These are phyloP conservation scores for Raffaelea ambrosiae DNA, from an alignment of 2,329 filamentous ascomycete species.

Conservation along the genomic window DNA sequence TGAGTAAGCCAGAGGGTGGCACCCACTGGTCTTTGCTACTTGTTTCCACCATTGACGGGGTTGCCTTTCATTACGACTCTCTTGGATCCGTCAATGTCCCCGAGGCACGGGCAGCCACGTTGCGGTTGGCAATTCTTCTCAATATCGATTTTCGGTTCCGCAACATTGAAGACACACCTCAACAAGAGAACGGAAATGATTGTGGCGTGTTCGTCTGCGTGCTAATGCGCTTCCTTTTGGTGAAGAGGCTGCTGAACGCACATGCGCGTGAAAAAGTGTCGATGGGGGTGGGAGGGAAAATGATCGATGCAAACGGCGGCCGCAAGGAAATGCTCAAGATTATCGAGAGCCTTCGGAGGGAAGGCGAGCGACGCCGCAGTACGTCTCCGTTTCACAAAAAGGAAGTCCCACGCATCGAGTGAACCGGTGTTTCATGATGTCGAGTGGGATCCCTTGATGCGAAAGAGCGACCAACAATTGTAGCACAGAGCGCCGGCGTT, in stretches of 20 bases:
- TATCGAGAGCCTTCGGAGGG: conserved; percentile 78
- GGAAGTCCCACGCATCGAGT: conserved; percentile 34
- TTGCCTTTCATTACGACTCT: conserved; percentile 96
- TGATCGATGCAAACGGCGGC: conserved; percentile 70
- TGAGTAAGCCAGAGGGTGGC: conserved; percentile 73
- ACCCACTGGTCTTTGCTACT: conserved; percentile 92
- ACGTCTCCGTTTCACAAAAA: conserved; percentile 26
- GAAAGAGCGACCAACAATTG: too few relatives aligned
- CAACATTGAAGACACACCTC: conserved; percentile 74
- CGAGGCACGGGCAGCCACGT: conserved; percentile 62
- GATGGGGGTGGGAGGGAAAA: conserved; percentile 84
- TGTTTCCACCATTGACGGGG: conserved; percentile 77
- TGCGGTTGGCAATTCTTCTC: conserved; percentile 62
- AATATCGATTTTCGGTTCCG: conserved; percentile 63
- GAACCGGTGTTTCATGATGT: too few relatives aligned
- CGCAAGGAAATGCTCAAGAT: conserved; percentile 87
- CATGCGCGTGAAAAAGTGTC: conserved; percentile 79
- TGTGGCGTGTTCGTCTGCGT: conserved; percentile 96
- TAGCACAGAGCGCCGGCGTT: too few relatives aligned
- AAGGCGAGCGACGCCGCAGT: conserved; percentile 66
- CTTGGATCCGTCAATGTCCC: conserved; percentile 65
- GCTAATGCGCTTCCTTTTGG: conserved; percentile 85
- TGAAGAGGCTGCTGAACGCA: conserved; percentile 72
- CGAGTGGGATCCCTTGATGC: too few relatives aligned
- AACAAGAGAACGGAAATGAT: conserved; percentile 87